A percentile compares a stretch with the other conserved stretches of the same genome.
These are phyloP conservation scores for Paspalum vaginatum DNA, from an alignment of 176 grass and related monocot species.

Conservation along the genomic window DNA sequence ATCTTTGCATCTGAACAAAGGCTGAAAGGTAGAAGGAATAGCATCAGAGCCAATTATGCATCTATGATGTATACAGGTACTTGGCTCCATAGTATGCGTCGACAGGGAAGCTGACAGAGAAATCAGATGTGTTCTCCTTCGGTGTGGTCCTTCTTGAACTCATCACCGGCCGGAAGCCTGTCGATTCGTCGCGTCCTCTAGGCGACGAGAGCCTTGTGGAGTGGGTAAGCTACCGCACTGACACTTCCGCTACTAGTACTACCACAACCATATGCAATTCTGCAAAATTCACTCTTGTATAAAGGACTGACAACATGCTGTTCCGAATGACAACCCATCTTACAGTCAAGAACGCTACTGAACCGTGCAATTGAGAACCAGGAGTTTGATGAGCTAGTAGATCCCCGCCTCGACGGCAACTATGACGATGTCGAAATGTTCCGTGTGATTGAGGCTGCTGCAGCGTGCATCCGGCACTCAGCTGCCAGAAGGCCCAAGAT, in stretches of 20 bases:
- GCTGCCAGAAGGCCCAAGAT: slow-evolving; percentile 75
- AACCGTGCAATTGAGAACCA: slow-evolving; percentile 60
- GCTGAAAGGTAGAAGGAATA: neutral
- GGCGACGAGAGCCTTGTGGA: slow-evolving; percentile 93
- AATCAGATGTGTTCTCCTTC: slow-evolving; percentile 93
- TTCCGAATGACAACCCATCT: neutral
- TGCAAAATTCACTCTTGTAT: neutral
- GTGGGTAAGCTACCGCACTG: slow-evolving; percentile 66
- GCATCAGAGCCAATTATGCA: neutral
- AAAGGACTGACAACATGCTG: neutral
- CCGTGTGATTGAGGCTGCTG: slow-evolving; percentile 71
- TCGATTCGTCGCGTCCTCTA: slow-evolving; percentile 64
- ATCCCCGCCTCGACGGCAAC: slow-evolving; percentile 58
- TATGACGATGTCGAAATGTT: slow-evolving; percentile 83
- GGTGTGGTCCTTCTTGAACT: slow-evolving; percentile 90
- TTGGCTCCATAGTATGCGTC: slow-evolving; percentile 92
- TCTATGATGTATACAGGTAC: slow-evolving; percentile 55
- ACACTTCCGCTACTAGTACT: neutral
- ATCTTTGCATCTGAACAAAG: neutral
- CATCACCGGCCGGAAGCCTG: slow-evolving; percentile 84
- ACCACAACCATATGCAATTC: neutral
- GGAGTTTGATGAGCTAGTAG: slow-evolving; percentile 73
- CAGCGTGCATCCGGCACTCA: slow-evolving; percentile 87
- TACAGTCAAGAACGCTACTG: slow-evolving; percentile 70
- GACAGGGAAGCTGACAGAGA: slow-evolving; percentile 80